Base-by-base conservation (phyloP, 129 eudicot species). In the Pseudognaphalium luteoalbum region DNA sequence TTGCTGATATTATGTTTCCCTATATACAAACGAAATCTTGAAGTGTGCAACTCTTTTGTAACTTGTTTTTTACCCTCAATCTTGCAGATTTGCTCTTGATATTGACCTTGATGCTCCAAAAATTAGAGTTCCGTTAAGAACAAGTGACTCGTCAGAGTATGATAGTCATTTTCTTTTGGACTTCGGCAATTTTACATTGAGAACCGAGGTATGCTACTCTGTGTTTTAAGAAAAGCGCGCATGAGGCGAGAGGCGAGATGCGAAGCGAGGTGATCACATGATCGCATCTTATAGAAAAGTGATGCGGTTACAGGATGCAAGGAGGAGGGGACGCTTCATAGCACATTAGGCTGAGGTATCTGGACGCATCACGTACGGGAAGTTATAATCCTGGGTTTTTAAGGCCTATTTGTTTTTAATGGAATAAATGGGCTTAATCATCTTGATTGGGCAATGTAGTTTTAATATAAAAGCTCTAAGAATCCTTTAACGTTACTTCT, bases 31-130 rank as follows among this genome's bases (percentile, higher is more conserved):
- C 4, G 54, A 25, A 22, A 71, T 68, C 66, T 37, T 79, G 51
- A 71, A 39, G 62, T 34, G 66, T 71, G 58, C 47, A 65, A 66
- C 12, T 2, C 57, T 39, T 57, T 47, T 44, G 17, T 42, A 44
- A 20, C 75, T 44, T 62, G 57, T 54, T 42, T 81, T 29, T 58
- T 58, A 7, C 44, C 70, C 66, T 66, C 76, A 50, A 37, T 58
- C 44, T 62, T 19, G 68, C 96, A 95, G 99, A 76, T 95, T 95
- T 79, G 93, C 99, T 76, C 97, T 95, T 74, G 97, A 95, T 83
- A 88, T 95, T 83, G 99, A 95, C 78, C 93, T 95, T 84, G 99
- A 91, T 87, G 99, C 97, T 78, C 99, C 99, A 52, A 95, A 95
- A 91, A 94, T 95, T 33, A 91, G 92, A 83, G 87, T 95, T 62